Evolutionary conservation across 805 yeast genomes (phyloP).

Genomic region (Babjeviella inositovora): DNA sequence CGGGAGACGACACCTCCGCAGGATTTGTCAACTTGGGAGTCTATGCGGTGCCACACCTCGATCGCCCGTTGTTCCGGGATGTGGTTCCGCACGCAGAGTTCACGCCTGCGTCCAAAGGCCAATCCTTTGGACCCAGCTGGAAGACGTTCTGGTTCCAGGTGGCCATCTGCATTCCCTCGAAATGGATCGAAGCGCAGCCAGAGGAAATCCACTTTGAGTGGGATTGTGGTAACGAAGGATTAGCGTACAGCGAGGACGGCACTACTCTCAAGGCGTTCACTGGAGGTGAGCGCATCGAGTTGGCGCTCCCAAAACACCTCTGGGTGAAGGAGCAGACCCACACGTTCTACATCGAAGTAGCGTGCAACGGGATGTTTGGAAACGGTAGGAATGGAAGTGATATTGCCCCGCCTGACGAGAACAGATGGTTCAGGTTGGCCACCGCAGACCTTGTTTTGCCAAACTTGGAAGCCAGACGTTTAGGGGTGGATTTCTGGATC

Average conservation of each 20-base stretch:
- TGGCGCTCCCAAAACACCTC: conserved; percentile 45
- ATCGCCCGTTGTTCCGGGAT: conserved; percentile 47
- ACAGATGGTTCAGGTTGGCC: conserved; percentile 51
- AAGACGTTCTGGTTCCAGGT: conserved; percentile 89
- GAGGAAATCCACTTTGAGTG: conserved; percentile 56
- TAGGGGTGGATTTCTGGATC: conserved; percentile 74
- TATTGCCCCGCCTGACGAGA: conserved; percentile 56
- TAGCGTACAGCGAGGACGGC: conserved; percentile 55
- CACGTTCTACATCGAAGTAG: conserved; percentile 69
- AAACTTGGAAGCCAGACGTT: conserved; percentile 61
- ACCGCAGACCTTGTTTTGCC: conserved; percentile 73
- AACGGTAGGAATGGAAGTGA: conserved; percentile 37
- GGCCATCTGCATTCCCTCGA: conserved; percentile 41
- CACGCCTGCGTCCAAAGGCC: conserved; percentile 49
- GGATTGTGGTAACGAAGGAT: conserved; percentile 80
- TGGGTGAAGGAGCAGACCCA: conserved; percentile 32
- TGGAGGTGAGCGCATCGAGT: conserved; percentile 71
- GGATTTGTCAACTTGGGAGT: conserved; percentile 42
- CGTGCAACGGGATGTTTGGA: conserved; percentile 93
- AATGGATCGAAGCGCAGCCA: conserved; percentile 27
- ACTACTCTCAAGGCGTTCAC: conserved; percentile 72
- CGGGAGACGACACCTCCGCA: conserved; percentile 8
- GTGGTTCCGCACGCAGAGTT: conserved; percentile 34
- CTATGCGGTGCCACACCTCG: conserved; percentile 58
- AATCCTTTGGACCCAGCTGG: conserved; percentile 90